These are phyloP conservation scores for Mycena venus DNA, from an alignment of 768 basidiomycete genomes.

Conservation along the genomic window DNA sequence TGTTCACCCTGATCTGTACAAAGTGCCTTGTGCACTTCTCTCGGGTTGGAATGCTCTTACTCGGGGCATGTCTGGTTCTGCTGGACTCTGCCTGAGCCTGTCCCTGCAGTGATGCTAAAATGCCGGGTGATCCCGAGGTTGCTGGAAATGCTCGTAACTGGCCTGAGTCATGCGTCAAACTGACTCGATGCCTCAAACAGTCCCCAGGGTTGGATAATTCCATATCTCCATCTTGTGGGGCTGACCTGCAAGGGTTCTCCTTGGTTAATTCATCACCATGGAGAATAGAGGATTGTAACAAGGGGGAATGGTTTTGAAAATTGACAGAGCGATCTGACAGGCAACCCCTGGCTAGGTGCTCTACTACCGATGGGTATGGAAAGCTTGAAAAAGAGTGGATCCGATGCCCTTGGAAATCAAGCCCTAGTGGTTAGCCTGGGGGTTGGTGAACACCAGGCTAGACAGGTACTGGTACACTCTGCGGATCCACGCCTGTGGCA, in stretches of 20 bases:
- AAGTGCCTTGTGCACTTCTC: not conserved
- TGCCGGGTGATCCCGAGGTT: not conserved
- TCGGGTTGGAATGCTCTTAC: not conserved
- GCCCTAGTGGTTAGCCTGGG: constrained; percentile 8
- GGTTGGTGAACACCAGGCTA: not conserved
- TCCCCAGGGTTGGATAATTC: not conserved
- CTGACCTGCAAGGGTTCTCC: not conserved
- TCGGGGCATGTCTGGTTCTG: not conserved
- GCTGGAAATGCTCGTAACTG: not conserved
- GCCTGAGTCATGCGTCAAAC: not conserved
- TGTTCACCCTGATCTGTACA: not conserved
- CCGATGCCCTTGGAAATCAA: constrained; percentile 9
- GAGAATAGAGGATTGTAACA: constrained; percentile 1
- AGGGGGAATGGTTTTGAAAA: not conserved
- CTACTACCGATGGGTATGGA: not conserved
- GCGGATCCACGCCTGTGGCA: constrained; percentile 9
- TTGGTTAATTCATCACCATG: not conserved
- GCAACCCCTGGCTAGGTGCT: not conserved
- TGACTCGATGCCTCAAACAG: not conserved
- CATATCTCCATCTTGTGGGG: not conserved
- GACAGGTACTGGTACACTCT: constrained; percentile 12
- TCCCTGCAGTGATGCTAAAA: not conserved
- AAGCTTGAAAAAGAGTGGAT: not conserved
- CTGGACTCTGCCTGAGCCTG: not conserved
- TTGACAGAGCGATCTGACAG: not conserved